phyloP scores from a whole-genome alignment of 2,329 filamentous ascomycete genomes.

The Sporothrix dimorphospora region DNA sequence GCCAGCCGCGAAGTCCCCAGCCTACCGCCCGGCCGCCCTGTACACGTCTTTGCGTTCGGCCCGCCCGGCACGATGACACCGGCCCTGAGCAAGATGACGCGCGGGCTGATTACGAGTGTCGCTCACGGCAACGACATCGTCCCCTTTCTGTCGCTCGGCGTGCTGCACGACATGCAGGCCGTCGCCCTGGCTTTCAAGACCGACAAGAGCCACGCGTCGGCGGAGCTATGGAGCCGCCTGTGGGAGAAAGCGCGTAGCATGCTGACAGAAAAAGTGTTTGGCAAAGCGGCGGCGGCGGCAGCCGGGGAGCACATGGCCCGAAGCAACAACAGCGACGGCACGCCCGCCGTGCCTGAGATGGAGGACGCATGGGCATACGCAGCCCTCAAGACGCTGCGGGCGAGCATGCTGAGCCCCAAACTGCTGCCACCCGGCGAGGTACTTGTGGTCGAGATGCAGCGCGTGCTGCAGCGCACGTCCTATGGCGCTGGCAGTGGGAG shows the following conservation, averaged over 20 bases:
- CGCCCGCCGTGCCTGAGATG: neutral
- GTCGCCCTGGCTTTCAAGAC: slow-evolving; percentile 73
- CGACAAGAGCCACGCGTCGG: slow-evolving; percentile 68
- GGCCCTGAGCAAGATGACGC: slow-evolving; percentile 68
- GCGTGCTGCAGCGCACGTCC: slow-evolving; percentile 68
- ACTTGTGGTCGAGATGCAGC: slow-evolving; percentile 70
- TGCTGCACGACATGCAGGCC: slow-evolving; percentile 74
- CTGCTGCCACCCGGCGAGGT: slow-evolving; percentile 77
- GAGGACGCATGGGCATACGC: slow-evolving; percentile 72
- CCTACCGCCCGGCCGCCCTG: slow-evolving; percentile 68
- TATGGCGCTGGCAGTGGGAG: slow-evolving; percentile 49
- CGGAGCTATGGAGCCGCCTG: slow-evolving; percentile 67
- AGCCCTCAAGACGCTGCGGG: slow-evolving; percentile 66
- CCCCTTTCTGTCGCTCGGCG: slow-evolving; percentile 71
- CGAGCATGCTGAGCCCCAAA: slow-evolving; percentile 69
- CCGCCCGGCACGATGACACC: slow-evolving; percentile 74
- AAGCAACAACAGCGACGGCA: neutral
- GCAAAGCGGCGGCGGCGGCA: slow-evolving; percentile 43
- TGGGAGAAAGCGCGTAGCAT: slow-evolving; percentile 51
- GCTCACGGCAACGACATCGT: slow-evolving; percentile 76
- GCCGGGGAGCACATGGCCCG: neutral
- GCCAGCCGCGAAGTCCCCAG: slow-evolving; percentile 37
- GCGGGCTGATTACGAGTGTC: slow-evolving; percentile 74
- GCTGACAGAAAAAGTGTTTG: slow-evolving; percentile 59
- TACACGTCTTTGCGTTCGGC: slow-evolving; percentile 80